Conservation (phyloP, 2,329 filamentous ascomycete genomes). For the Talaromyces sp. region DNA sequence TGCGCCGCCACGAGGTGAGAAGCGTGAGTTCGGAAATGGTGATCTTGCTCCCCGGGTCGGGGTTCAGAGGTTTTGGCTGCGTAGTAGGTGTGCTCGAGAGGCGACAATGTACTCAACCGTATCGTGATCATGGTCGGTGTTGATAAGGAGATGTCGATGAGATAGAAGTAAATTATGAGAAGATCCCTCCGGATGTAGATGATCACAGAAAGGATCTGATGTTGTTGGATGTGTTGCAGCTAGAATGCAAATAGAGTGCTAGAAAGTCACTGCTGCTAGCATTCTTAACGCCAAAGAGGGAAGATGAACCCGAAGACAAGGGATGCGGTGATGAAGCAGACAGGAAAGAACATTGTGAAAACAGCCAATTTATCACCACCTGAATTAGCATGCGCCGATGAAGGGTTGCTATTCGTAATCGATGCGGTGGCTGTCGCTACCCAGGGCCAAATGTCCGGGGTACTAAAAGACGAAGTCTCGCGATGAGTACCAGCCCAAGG, state of each 20-base stretch:
- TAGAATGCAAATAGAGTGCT: too few species aligned
- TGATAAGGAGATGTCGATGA: neutral
- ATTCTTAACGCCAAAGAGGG: conserved; percentile 42
- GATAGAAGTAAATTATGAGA: neutral
- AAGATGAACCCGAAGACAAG: conserved; percentile 43
- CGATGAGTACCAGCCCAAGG: conserved; percentile 55
- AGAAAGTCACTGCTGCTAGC: too few species aligned
- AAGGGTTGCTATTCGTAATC: conserved; percentile 58
- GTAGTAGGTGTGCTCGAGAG: neutral
- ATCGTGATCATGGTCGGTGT: neutral
- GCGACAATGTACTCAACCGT: too few species aligned
- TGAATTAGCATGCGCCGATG: conserved; percentile 73
- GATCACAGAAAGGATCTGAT: neutral
- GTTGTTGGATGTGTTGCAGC: neutral
- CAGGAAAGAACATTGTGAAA: conserved; percentile 46
- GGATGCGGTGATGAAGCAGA: conserved; percentile 49
- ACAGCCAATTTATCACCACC: conserved; percentile 65
- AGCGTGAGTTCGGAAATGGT: neutral
- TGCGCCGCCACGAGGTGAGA: neutral
- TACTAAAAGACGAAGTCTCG: conserved; percentile 44
- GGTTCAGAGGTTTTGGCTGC: neutral
- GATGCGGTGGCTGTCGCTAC: conserved; percentile 50
- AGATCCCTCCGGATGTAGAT: neutral
- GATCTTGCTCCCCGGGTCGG: too few species aligned
- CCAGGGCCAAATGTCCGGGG: conserved; percentile 65